phyloP scores from a whole-genome alignment of 116 monocot species.

The Dioscorea cayenensis region DNA sequence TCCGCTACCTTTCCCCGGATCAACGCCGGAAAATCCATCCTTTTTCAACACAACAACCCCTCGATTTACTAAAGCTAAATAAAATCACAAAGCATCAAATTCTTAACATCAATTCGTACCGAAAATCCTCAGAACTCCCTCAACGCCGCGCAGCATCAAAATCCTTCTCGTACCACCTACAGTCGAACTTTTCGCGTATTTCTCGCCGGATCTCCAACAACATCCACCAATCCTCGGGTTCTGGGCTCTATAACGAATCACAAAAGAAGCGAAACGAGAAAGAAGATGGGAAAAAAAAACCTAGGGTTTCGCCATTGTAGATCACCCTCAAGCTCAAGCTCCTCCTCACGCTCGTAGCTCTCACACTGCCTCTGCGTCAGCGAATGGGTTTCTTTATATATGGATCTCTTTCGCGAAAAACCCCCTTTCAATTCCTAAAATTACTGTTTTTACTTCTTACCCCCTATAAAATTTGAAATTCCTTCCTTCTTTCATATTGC shows the following conservation, averaged over 20 bases:
- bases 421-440: not conserved
- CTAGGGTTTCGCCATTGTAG: not conserved
- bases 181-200: not conserved
- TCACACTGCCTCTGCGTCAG: not conserved
- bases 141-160: not conserved
- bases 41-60: not conserved
- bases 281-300: not conserved
- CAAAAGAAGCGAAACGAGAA: not conserved
- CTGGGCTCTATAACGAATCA: not conserved
- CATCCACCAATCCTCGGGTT: not conserved
- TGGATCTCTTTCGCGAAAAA: not conserved
- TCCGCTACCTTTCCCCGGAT: conserved; percentile 1
- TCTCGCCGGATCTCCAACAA: not conserved
- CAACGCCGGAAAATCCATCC: conserved; percentile 3
- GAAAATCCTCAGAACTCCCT: not conserved
- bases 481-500: too few relatives aligned
- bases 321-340: not conserved
- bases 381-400: not conserved
- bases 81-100: not conserved
- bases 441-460: not conserved
- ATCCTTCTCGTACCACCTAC: not conserved
- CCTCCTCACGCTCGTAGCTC: not conserved
- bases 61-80: not conserved
- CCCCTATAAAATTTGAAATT: not conserved
- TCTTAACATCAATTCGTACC: conserved; percentile 1